Base-by-base conservation (phyloP, 805 yeast genomes). In the Blastobotrys muscicola region DNA sequence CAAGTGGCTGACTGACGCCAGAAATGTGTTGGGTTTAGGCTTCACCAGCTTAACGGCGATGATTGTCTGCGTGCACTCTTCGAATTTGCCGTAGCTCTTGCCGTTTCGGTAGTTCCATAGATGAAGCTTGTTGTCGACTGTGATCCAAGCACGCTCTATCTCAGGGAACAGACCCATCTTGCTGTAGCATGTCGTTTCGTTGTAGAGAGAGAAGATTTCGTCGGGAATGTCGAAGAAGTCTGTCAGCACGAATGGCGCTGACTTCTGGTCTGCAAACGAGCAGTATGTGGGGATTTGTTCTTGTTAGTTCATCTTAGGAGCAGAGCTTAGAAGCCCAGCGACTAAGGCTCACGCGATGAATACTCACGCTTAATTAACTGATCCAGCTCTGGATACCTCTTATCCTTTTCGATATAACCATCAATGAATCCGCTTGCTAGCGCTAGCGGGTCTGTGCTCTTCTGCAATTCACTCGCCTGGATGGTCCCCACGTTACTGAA, bases 111-210 rank as follows among this genome's bases (percentile, higher is more conserved):
- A 78, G 60, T 87, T 82, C 97, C 97, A 92, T 16, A 94, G 70
- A 30, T 83, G 75, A 54, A 90, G 68, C 54, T 82, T 82, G 58
- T 82, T 81, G 56, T 86, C 97, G 29, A 80, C 76, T 2, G 82
- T 77, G 29, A 90, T 72, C 96, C 97, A 92, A 10, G 89, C 78
- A 46, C 94, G 76, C 48, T 77, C 75, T 29, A 92, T 72, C 45
- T 82, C 87, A 0, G 89, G 76, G 51, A 92, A 79, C 20, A 87
- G 65, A 10, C 98, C 98, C 78, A 85, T 80, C 46, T 80, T 78
- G 33, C 87, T 77, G 39, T 71, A 71, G 42, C 78, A 72, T 54
- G 82, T 80, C 4, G 84, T 72, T 39, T 53, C 53, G 50, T 78
- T 79, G 58, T 80, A 76, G 52, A 83, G 86, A 43, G 80, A 81